Percentiles rank a stretch among this genome's conserved stretches.
phyloP scores from a whole-genome alignment of 179 eudicot genomes.

The Silene vulgaris region DNA sequence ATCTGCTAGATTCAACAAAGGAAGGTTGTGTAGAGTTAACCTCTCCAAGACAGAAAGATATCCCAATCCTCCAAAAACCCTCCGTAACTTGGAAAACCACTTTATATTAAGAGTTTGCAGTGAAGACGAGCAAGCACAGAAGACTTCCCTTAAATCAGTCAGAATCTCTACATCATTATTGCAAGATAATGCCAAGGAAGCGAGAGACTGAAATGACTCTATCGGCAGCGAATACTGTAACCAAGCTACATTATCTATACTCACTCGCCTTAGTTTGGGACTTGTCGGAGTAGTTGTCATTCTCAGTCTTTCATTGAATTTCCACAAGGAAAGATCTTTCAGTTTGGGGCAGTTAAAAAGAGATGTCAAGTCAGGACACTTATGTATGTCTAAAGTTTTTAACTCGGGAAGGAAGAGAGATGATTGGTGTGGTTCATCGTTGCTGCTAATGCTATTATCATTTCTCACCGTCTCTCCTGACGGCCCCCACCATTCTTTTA shows the following conservation, averaged over 20 bases:
- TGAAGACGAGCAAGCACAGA: neutral
- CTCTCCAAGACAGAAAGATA: neutral
- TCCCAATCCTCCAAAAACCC: neutral
- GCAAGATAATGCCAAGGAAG: neutral
- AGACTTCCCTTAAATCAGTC: neutral
- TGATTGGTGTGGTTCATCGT: neutral
- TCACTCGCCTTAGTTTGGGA: neutral
- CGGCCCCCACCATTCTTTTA: constrained; percentile 22
- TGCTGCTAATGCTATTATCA: neutral
- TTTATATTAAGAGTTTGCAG: neutral
- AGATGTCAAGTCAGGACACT: neutral
- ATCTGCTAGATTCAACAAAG: neutral
- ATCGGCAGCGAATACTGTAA: neutral
- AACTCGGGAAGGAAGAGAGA: neutral
- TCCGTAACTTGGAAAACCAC: neutral
- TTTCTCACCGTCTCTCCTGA: neutral
- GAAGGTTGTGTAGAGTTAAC: neutral
- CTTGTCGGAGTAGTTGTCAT: neutral
- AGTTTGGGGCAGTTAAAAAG: neutral
- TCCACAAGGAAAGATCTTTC: neutral
- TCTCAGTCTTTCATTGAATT: neutral
- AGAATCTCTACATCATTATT: neutral
- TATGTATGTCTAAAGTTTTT: no score
- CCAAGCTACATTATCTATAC: neutral
- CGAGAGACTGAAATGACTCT: neutral